Percentiles rank a stretch among this genome's conserved stretches.
phyloP scores from a whole-genome alignment of 495 filamentous ascomycete species.

The Podospora bellae-mahoneyi region DNA sequence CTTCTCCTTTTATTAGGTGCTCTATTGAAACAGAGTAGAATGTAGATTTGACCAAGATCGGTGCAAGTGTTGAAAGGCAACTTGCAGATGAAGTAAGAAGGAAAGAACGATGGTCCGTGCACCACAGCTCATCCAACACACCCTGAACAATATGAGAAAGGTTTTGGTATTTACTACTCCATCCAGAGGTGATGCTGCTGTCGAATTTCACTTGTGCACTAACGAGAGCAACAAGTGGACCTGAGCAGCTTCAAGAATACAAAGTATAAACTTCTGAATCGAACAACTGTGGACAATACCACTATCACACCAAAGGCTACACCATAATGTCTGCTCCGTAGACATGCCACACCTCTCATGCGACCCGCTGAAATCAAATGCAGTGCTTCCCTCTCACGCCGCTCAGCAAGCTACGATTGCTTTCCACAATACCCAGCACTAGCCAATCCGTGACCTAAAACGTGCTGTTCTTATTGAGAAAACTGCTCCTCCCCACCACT shows the following conservation, averaged over 20 bases:
- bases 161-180: neutral
- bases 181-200: neutral
- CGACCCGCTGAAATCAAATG: neutral
- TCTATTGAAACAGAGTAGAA: too few species aligned
- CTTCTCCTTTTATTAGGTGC: neutral
- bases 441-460: neutral
- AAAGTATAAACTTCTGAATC: neutral
- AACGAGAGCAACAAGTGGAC: neutral
- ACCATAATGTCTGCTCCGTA: neutral
- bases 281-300: neutral
- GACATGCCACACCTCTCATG: neutral
- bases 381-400: neutral
- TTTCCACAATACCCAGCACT: neutral
- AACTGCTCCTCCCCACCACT: neutral
- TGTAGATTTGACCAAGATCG: too few species aligned
- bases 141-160: neutral
- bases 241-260: neutral
- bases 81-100: too few species aligned
- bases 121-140: too few species aligned
- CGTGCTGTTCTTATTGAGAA: neutral
- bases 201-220: neutral
- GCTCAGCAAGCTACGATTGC: neutral
- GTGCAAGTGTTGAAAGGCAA: too few species aligned
- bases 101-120: too few species aligned
- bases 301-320: conserved; percentile 2